These are phyloP conservation scores for Tylopilus microsporus DNA, from an alignment of 1,284 basidiomycete genomes.

Conservation along the genomic window DNA sequence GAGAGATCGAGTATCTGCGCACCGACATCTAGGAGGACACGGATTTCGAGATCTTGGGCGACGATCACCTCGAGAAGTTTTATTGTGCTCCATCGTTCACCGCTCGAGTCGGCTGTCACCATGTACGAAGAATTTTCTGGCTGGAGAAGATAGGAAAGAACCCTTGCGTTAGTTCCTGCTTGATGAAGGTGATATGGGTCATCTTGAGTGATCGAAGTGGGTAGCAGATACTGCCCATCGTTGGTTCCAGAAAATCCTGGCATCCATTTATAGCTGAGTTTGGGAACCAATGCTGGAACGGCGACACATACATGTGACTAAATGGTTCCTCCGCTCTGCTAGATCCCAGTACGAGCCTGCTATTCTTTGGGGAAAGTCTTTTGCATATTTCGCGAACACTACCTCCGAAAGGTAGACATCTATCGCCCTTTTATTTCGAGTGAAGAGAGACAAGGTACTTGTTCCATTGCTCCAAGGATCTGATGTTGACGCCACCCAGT, in stretches of 20 bases:
- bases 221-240: background rate
- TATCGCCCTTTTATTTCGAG: background rate
- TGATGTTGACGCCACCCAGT: background rate
- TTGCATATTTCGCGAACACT: background rate
- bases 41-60: background rate
- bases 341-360: background rate
- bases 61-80: background rate
- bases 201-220: background rate
- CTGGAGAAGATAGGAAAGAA: background rate
- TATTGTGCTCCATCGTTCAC: background rate
- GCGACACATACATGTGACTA: background rate
- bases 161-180: background rate
- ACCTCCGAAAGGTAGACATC: conserved; percentile 1
- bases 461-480: background rate
- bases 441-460: background rate
- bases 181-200: background rate
- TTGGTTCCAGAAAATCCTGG: conserved; percentile 1
- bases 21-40: background rate
- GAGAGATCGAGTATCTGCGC: conserved; percentile 4
- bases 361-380: background rate
- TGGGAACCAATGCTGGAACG: background rate
- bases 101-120: background rate
- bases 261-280: too few species aligned
- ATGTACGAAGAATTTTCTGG: background rate
- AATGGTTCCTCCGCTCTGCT: background rate